A percentile compares a stretch with the other conserved stretches of the same genome.
Conservation (phyloP, 2,329 filamentous ascomycete genomes). For the Ascochyta koolunga region DNA sequence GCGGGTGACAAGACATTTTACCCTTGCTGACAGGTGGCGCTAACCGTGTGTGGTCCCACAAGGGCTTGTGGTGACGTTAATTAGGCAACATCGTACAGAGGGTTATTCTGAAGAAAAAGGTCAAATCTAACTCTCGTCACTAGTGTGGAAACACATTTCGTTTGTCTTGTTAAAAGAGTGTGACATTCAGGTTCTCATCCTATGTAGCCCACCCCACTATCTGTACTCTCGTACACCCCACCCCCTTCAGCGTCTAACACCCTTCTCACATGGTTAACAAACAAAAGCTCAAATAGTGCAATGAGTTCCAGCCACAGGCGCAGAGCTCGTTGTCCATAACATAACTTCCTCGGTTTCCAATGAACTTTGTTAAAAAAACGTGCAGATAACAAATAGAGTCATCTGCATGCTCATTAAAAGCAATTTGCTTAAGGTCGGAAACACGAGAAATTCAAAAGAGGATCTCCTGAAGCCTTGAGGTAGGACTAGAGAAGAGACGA, state of each 20-base stretch:
- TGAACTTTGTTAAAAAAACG: slow-evolving; percentile 21
- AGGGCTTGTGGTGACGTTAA: slow-evolving; percentile 20
- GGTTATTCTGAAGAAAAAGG: neutral
- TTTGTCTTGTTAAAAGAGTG: slow-evolving; percentile 37
- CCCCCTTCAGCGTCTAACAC: slow-evolving; percentile 13
- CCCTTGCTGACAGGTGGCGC: slow-evolving; percentile 18
- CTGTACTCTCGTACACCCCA: slow-evolving; percentile 5
- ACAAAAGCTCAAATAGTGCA: slow-evolving; percentile 42
- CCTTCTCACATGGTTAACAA: slow-evolving; percentile 14
- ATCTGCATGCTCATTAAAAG: slow-evolving; percentile 45
- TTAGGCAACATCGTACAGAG: slow-evolving; percentile 16
- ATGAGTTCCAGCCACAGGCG: slow-evolving; percentile 46
- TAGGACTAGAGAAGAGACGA: slow-evolving; percentile 36
- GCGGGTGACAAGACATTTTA: slow-evolving; percentile 31
- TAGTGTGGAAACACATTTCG: neutral
- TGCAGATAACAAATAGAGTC: slow-evolving; percentile 27
- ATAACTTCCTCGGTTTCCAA: slow-evolving; percentile 21
- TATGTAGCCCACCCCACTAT: slow-evolving; percentile 25
- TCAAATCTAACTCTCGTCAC: neutral
- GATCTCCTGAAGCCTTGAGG: slow-evolving; percentile 25
- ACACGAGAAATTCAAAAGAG: slow-evolving; percentile 35
- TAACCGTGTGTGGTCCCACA: slow-evolving; percentile 27
- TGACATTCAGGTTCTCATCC: slow-evolving; percentile 47
- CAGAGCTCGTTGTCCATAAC: slow-evolving; percentile 39
- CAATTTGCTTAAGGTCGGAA: slow-evolving; percentile 36